Evolutionary conservation across 2,329 filamentous ascomycete genomes (phyloP), one percentile per base, ranked within the genome.

Genomic region (Ophiognomonia clavigignenti-juglandacearum): DNA sequence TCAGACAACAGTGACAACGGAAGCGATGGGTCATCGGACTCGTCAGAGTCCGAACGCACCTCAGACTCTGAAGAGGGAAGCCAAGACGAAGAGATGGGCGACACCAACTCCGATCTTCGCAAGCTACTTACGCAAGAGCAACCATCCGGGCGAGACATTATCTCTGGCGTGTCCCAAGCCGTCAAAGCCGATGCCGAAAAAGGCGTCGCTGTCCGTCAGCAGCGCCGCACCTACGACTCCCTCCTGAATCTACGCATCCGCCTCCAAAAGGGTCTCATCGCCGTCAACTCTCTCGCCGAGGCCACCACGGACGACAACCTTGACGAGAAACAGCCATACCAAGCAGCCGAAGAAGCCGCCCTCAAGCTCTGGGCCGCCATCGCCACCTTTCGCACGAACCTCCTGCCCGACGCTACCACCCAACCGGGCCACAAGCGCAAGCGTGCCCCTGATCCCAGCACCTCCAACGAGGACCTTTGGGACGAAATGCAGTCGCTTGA

Each of bases 191-290:
- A 97, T 61, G 82, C 86, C 4, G 80, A 84, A 35, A 97, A 97
- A 66, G 93, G 93, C 11, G 70, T 78, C 45, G 92, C 92, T 0
- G 88, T 98, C 31, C 92, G 90, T 58, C 74, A 83, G 48, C 93
- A 98, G 67, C 82, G 90, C 43, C 85, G 84, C 52, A 82, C 85
- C 1, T 98, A 96, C 60, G 92, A 97, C 57, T 81, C 87, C 0
- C 78, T 97, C 1, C 77, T 98, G 26, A 95, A 96, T 67, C 79
- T 90, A 13, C 83, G 93, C 18, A 96, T 98, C 60, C 87, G 92
- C 51, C 70, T 98, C 16, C 95, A 98, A 64, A 97, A 96, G 65
- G 89, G 88, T 2, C 69, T 98, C 13, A 78, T 93, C 14, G 84
- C 87, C 0, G 80, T 85, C 22, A 96, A 96, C 64, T 85, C 89